A percentile compares a stretch with the other conserved stretches of the same genome.
phyloP scores from a whole-genome alignment of 768 basidiomycete species.

The Phallus indusiatus region DNA sequence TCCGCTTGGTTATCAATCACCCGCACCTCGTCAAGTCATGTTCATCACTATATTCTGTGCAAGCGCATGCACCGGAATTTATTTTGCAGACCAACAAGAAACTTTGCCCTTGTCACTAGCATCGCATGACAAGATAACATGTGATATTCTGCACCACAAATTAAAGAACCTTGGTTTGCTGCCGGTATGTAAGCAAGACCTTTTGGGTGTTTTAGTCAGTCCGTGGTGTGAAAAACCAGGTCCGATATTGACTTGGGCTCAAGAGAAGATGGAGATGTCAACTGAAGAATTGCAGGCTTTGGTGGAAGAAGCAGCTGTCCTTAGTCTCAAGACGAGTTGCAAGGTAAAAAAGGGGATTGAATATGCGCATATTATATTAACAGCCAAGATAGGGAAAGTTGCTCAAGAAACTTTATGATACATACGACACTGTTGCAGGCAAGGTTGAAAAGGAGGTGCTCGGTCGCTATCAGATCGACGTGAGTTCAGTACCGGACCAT shows the following conservation, averaged over 20 bases:
- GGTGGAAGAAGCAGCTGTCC: slow-evolving; percentile 48
- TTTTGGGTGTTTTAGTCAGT: slow-evolving; percentile 53
- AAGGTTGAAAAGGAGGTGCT: slow-evolving; percentile 37
- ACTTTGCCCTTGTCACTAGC: slow-evolving; percentile 23
- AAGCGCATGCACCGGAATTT: slow-evolving; percentile 11
- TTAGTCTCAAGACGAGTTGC: slow-evolving; percentile 54
- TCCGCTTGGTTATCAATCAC: slow-evolving; percentile 23
- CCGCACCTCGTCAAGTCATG: slow-evolving; percentile 59
- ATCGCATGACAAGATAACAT: neutral
- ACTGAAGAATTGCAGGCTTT: slow-evolving; percentile 34
- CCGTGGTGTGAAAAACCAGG: slow-evolving; percentile 58
- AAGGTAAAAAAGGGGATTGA: slow-evolving; percentile 18
- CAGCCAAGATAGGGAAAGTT: slow-evolving; percentile 48
- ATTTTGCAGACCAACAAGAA: slow-evolving; percentile 20
- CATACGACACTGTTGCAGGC: slow-evolving; percentile 32
- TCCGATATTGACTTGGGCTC: slow-evolving; percentile 43
- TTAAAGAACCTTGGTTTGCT: slow-evolving; percentile 46
- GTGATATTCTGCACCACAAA: slow-evolving; percentile 21
- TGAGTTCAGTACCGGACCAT: slow-evolving; percentile 47
- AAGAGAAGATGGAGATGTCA: slow-evolving; percentile 33
- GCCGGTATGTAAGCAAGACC: slow-evolving; percentile 49
- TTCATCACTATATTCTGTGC: slow-evolving; percentile 50
- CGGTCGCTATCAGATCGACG: slow-evolving; percentile 38
- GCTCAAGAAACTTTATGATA: slow-evolving; percentile 45
- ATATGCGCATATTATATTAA: slow-evolving; percentile 13